Conservation (phyloP, 2,329 filamentous ascomycete species). For the Fusarium ramigenum region DNA sequence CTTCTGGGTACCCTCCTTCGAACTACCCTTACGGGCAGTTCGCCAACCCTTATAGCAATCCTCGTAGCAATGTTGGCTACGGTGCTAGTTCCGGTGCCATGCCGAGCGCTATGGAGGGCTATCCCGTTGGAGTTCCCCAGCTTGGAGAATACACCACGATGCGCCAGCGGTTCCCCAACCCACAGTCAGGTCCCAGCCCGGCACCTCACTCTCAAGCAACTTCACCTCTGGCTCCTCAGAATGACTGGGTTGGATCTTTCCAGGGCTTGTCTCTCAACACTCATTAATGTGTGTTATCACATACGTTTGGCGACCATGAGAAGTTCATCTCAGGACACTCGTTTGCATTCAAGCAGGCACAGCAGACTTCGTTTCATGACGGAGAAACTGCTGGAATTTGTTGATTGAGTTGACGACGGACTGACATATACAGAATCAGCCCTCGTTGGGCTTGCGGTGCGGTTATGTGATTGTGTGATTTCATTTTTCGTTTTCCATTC, state of each 20-base stretch:
- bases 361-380: not conserved
- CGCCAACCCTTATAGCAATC: slow-evolving; percentile 47
- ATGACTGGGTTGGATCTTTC: slow-evolving; percentile 72
- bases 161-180: slow-evolving; percentile 58
- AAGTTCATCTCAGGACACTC: slow-evolving; percentile 10
- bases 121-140: slow-evolving; percentile 48
- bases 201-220: slow-evolving; percentile 50
- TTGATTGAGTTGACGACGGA: slow-evolving; percentile 14
- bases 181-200: slow-evolving; percentile 49
- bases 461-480: slow-evolving; percentile 19
- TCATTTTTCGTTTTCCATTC: not conserved
- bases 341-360: slow-evolving; percentile 3
- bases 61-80: slow-evolving; percentile 45
- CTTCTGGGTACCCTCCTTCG: slow-evolving; percentile 48
- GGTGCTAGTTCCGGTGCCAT: slow-evolving; percentile 42
- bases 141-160: slow-evolving; percentile 56
- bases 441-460: slow-evolving; percentile 16
- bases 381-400: slow-evolving; percentile 12
- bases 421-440: slow-evolving; percentile 19
- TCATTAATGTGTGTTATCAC: slow-evolving; percentile 50
- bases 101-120: slow-evolving; percentile 44
- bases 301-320: slow-evolving; percentile 9
- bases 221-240: slow-evolving; percentile 55
- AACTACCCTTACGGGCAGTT: slow-evolving; percentile 50
- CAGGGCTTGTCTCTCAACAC: slow-evolving; percentile 78